Evolutionary conservation across 2,329 filamentous ascomycete species (phyloP), one percentile per base, ranked within the genome.

Genomic region (Cadophora luteo-olivacea): DNA sequence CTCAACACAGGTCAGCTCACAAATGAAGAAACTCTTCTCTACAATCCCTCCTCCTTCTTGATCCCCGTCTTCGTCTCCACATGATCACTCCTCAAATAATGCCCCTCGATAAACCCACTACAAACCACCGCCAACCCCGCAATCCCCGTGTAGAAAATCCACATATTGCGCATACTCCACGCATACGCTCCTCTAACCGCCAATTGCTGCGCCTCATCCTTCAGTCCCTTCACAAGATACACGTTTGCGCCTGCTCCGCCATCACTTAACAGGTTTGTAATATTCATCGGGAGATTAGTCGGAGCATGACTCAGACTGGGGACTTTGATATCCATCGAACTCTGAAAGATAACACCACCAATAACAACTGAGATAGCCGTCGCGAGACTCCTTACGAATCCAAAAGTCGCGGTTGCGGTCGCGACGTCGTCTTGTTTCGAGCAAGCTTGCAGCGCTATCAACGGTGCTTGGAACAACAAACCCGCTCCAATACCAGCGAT

Each of bases 401-500:
- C 81, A 4, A 86, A 77, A 0, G 85, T 85, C 0, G 84, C 82
- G 0, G 84, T 87, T 0, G 84, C 85, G 0, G 81, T 81, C 0
- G 85, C 84, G 0, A 79, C 79, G 45, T 74, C 66, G 14, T 65
- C 54, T 38, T 69, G 66, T 0, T 80, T 74, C 12, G 87, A 83
- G 24, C 80, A 81, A n/a, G 81, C 82, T 69, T 89, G 87, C 0
- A 89, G 75, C 0, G 86, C 85, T 29, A 89, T 83, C 11, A 87
- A 78, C 0, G 86, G 86, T 0, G 86, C 79, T 68, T 85, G 78
- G 75, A 88, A 87, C 0, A 87, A 79, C 19, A 86, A 75, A 0
- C 84, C 85, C 0, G 81, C 80, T 0, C 86, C 86, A 0, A 84
- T 70, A 1, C 85, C 86, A 1, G 78, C 81, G 14, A 88, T 72